Conservation (phyloP, 106 monocot species). For the Dioscorea alata region DNA sequence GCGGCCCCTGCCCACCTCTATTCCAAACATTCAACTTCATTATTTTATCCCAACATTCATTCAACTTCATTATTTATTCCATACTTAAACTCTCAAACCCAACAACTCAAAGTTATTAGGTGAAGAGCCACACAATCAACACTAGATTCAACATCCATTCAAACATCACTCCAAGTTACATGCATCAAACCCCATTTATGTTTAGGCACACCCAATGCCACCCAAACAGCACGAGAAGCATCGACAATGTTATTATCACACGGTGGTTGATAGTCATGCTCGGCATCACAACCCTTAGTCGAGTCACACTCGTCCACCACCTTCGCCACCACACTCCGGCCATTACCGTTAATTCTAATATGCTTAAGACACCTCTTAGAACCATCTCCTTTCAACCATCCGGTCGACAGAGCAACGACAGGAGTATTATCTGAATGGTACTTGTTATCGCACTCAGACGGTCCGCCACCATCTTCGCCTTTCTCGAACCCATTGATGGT, state of each 20-base stretch:
- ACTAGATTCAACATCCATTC: too few species aligned
- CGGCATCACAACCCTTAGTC: not conserved
- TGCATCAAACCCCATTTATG: not conserved
- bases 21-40: too few species aligned
- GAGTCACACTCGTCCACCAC: constrained; percentile 3
- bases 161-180: too few species aligned
- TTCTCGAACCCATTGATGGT: not conserved
- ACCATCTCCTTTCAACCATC: not conserved
- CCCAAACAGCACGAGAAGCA: not conserved
- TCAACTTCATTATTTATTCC: too few species aligned
- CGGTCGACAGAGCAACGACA: not conserved
- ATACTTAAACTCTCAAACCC: too few species aligned
- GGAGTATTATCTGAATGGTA: not conserved
- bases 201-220: not conserved
- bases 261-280: not conserved
- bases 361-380: not conserved
- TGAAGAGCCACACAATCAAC: too few species aligned
- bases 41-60: too few species aligned
- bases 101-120: too few species aligned
- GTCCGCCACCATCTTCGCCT: not conserved
- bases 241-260: not conserved
- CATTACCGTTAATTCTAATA: not conserved
- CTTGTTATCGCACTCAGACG: not conserved
- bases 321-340: not conserved
- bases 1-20: too few species aligned